Evolutionary conservation across 2,329 filamentous ascomycete species (phyloP), one percentile per base, ranked within the genome.

Genomic region (Tolypocladium amazonense): DNA sequence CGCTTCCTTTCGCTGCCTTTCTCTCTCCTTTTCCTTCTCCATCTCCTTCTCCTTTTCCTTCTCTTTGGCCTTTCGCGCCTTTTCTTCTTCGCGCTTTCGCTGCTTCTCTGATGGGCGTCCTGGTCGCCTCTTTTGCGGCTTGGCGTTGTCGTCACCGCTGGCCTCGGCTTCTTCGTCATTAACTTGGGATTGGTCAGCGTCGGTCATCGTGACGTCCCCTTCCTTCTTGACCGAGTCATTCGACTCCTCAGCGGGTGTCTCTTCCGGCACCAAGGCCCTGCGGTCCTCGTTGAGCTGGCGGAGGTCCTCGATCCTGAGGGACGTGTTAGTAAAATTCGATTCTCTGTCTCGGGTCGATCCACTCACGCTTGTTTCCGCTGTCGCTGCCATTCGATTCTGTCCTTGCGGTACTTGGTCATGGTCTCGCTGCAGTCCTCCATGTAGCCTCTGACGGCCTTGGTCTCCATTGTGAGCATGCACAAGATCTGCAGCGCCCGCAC

Each of bases 401-500:
- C 89, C 73, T 99, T 99, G 56, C 94, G 87, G 69, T 95, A 91
- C 59, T 87, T 85, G 1, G 94, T 99, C 92, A 97, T 97, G 58
- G 91, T 89, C 69, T 93, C 90, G 64, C 89, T 91, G 75, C 92
- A 96, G 63, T 93, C 88, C 65, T 96, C 91, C 79, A 99, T 88
- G 70, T 95, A 96, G 20, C 85, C 87, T 58, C 93, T 87, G 65
- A 97, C 84, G 2, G 89, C 87, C 70, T 91, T 92, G 0, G 94
- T 97, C 68, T 92, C 88, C 59, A 92, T 81, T 2, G 90, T 92
- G 62, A 97, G 79, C 78, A 93, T 87, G 71, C 90, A 91, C 59
- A 97, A 84, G 41, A 95, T 88, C 70, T 97, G 89, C 54, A 99
- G 79, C 27, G 88, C 88, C 64, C 87, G 83, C 45, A 93, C 84